Base-by-base conservation (phyloP, 768 basidiomycete species). In the Scleroderma bovista region DNA sequence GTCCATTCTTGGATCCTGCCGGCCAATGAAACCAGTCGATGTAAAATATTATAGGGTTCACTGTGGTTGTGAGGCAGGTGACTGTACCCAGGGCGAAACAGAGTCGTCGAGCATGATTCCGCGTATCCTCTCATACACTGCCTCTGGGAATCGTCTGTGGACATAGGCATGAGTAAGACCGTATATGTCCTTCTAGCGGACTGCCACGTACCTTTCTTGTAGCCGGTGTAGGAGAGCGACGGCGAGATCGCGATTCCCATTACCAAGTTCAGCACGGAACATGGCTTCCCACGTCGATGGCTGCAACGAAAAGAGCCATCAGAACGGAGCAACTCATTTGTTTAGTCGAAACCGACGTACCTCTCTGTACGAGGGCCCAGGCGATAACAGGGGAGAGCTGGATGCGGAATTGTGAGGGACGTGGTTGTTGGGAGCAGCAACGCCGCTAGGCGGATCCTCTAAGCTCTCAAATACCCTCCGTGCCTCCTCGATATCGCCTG, bases 341-440 rank as follows among this genome's bases (percentile, higher is more conserved):
- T 5, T 29, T 4, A 29, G 26, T 29, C 26, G 5, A 43, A 13
- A 11, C 12, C 1, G 6, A 23, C 64, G 51, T 29, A 29, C 26
- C 26, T 29, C 26, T 29, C 26, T 29, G 26, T 29, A 29, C 26
- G 9, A 29, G 9, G 26, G 26, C 26, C 26, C 26, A 29, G 26
- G 71, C 63, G 51, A 70, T 60, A 17, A 80, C 63, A 8, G 52
- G 13, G 9, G 26, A 29, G 26, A 29, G 9, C 26, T 29, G 26
- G 26, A 29, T 5, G 26, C 26, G 9, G 26, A 29, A 9, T 29
- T 4, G 26, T 29, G 83, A 3, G 84, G 80, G 4, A 81, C 78
- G 65, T 94, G 95, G 64, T 97, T 97, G 56, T 89, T 83, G 3
- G 87, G 76, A 1, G 93, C 93, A 2, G 94, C 93, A 15, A 94